Evolutionary conservation across 1,284 basidiomycete genomes (phyloP).

Genomic region (Sutorius eximius): DNA sequence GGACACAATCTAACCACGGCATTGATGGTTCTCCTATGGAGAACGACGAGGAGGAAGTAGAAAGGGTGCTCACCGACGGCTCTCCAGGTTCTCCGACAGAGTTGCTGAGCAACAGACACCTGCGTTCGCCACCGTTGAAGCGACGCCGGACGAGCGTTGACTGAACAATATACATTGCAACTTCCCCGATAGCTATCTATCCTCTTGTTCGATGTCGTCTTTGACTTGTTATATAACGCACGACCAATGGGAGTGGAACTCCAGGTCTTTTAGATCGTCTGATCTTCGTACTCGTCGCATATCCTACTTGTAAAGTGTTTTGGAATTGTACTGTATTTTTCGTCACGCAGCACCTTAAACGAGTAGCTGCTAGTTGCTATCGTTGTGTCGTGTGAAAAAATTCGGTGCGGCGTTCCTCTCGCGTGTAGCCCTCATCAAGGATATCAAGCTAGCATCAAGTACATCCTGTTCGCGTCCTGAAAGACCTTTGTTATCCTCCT

Average conservation of each 20-base stretch:
- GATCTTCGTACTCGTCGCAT: constrained; percentile 24
- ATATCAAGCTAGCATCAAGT: constrained; percentile 32
- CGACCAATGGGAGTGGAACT: constrained; percentile 7
- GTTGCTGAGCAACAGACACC: constrained; percentile 16
- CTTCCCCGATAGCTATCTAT: constrained; percentile 5
- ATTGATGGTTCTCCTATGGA: constrained; percentile 17
- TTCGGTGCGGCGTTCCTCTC: constrained; percentile 17
- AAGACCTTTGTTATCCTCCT: constrained; percentile 1
- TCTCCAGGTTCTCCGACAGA: constrained; percentile 28
- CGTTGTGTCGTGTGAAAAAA: constrained; percentile 30
- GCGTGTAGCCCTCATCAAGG: constrained; percentile 27
- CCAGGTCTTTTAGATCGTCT: constrained; percentile 4
- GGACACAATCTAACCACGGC: constrained; percentile 22
- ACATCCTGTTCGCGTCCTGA: constrained; percentile 19
- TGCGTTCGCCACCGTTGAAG: constrained; percentile 46
- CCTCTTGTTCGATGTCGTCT: constrained; percentile 13
- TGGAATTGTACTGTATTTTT: constrained; percentile 31
- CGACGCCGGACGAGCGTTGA: constrained; percentile 39
- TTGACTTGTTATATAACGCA: constrained; percentile 17
- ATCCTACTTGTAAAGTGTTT: constrained; percentile 37
- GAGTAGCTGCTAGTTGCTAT: constrained; percentile 2
- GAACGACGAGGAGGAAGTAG: constrained; percentile 37
- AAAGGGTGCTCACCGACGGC: constrained; percentile 27
- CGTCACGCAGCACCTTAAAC: constrained; percentile 4
- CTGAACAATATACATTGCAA: constrained; percentile 11